These are phyloP conservation scores for Exsudoporus floridanus DNA, from an alignment of 1,284 basidiomycete genomes.

Conservation along the genomic window DNA sequence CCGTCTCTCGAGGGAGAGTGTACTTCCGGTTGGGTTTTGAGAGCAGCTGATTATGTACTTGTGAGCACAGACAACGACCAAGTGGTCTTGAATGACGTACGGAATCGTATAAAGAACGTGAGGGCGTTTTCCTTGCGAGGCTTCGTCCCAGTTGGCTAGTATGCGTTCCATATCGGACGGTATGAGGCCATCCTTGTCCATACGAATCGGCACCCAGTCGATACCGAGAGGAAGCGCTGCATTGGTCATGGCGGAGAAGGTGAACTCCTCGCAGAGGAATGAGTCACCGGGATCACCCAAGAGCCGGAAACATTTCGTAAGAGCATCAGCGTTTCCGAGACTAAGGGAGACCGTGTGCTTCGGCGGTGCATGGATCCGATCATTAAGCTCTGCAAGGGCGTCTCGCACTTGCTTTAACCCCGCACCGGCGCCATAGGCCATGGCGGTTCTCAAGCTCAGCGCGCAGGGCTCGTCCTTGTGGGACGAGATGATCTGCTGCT, in stretches of 20 bases:
- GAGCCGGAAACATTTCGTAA: conserved; percentile 40
- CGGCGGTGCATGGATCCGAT: conserved; percentile 34
- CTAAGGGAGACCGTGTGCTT: conserved; percentile 34
- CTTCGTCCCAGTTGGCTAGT: conserved; percentile 50
- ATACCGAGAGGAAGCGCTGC: conserved; percentile 43
- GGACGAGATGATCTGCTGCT: conserved; percentile 30
- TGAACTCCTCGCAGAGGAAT: conserved; percentile 51
- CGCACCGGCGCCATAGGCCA: conserved; percentile 31
- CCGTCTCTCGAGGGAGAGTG: conserved; percentile 50
- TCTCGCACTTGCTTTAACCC: conserved; percentile 34
- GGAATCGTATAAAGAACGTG: conserved; percentile 35
- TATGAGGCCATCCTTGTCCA: conserved; percentile 54
- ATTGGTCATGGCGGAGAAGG: conserved; percentile 45
- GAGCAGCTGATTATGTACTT: conserved; percentile 24
- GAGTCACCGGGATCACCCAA: conserved; percentile 54
- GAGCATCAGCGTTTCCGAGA: conserved; percentile 38
- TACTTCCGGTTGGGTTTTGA: conserved; percentile 59
- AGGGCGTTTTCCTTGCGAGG: conserved; percentile 34
- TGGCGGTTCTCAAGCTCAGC: conserved; percentile 32
- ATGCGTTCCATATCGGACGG: conserved; percentile 50
- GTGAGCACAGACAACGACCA: conserved; percentile 14
- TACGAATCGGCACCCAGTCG: conserved; percentile 46
- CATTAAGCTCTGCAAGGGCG: conserved; percentile 30
- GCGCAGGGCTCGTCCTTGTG: conserved; percentile 30
- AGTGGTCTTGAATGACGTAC: conserved; percentile 18